These are phyloP conservation scores for Endoconidiophora polonica DNA, from an alignment of 2,329 filamentous ascomycete species.

Conservation along the genomic window DNA sequence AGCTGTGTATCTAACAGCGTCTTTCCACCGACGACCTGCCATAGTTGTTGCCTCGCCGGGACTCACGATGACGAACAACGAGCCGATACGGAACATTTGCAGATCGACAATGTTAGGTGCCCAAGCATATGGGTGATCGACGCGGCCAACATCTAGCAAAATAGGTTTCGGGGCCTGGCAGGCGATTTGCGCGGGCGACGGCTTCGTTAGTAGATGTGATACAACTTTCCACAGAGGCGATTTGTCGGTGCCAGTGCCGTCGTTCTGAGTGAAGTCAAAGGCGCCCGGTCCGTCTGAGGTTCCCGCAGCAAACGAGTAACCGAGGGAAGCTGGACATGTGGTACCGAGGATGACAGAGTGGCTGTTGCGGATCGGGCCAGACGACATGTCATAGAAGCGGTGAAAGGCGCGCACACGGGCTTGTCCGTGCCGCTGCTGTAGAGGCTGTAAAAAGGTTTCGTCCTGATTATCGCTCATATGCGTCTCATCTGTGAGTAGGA, in stretches of 20 bases:
- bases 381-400: conserved; percentile 64
- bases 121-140: conserved; percentile 68
- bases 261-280: conserved; percentile 87
- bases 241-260: conserved; percentile 48
- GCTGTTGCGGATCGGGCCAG: too few species aligned
- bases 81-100: conserved; percentile 69
- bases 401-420: conserved; percentile 66
- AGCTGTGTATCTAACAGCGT: conserved; percentile 36
- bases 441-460: conserved; percentile 24
- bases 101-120: conserved; percentile 83
- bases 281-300: conserved; percentile 82
- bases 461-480: too few species aligned
- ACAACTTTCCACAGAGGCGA: conserved; percentile 66
- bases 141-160: conserved; percentile 72
- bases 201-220: conserved; percentile 52
- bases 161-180: conserved; percentile 77
- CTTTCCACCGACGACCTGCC: conserved; percentile 75
- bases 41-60: conserved; percentile 86
- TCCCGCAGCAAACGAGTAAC: conserved; percentile 83
- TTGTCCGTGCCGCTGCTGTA: conserved; percentile 22
- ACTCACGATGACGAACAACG: conserved; percentile 67
- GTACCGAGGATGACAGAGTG: conserved; percentile 15
- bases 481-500: too few species aligned
- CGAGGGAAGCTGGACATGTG: conserved; percentile 76
- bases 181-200: conserved; percentile 48